These are phyloP conservation scores for Mucor plumbeus DNA, from an alignment of 371 early-diverging fungal species.

Conservation along the genomic window DNA sequence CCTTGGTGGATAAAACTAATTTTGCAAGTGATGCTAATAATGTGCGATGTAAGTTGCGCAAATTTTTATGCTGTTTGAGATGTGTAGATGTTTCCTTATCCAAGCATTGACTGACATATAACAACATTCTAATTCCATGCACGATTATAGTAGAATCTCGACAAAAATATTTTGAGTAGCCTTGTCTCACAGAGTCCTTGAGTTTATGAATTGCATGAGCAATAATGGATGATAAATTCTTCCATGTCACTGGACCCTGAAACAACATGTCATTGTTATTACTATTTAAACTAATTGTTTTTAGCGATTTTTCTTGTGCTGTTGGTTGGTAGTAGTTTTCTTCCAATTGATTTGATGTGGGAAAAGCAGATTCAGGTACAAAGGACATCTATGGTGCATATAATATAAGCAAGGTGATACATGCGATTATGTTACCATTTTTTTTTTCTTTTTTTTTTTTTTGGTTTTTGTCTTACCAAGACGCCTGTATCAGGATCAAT, in stretches of 20 bases:
- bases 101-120: constrained; percentile 78
- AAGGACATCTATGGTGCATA: constrained; percentile 12
- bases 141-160: constrained; percentile 60
- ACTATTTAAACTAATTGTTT: not conserved
- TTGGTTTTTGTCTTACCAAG: constrained; percentile 23
- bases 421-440: too few relatives aligned
- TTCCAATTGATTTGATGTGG: not conserved
- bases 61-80: constrained; percentile 66
- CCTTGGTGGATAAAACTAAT: constrained; percentile 82
- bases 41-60: constrained; percentile 76
- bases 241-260: constrained; percentile 54
- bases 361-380: constrained; percentile 9
- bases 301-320: not conserved
- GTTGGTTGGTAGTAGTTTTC: not conserved
- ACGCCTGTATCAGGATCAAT: constrained; percentile 51
- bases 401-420: constrained; percentile 5
- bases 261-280: not conserved
- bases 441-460: not conserved
- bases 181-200: constrained; percentile 66
- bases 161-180: constrained; percentile 26
- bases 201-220: constrained; percentile 70
- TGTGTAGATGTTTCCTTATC: constrained; percentile 69
- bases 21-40: constrained; percentile 83
- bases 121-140: constrained; percentile 79
- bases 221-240: constrained; percentile 63